phyloP scores from a whole-genome alignment of 441 rosid species.

The Gossypium schwendimanii region DNA sequence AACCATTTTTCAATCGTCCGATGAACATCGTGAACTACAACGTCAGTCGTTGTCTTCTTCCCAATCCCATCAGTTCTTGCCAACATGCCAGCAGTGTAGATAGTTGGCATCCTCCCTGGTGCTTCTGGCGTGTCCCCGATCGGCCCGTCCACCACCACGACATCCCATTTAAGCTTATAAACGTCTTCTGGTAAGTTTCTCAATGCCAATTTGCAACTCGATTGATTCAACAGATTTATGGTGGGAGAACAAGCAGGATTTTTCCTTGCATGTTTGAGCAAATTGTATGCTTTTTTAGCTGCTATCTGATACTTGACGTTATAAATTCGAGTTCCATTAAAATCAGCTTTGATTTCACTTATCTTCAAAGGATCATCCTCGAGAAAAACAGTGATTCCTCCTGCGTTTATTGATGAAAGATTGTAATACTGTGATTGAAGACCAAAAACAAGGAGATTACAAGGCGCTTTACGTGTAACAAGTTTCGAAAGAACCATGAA shows the following conservation, averaged over 20 bases:
- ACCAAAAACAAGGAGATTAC: conserved; percentile 62
- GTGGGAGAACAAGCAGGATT: conserved; percentile 37
- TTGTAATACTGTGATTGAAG: conserved; percentile 35
- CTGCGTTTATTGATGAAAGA: conserved; percentile 39
- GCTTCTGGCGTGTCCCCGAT: conserved; percentile 40
- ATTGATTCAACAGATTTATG: conserved; percentile 17
- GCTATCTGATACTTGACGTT: conserved; percentile 33
- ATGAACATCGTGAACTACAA: conserved; percentile 50
- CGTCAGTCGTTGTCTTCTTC: conserved; percentile 23
- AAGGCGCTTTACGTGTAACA: conserved; percentile 39
- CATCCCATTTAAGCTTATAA: conserved; percentile 44
- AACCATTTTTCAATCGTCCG: conserved; percentile 58
- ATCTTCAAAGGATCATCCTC: conserved; percentile 42
- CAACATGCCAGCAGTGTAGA: conserved; percentile 45
- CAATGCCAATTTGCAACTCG: conserved; percentile 38
- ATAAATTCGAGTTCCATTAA: conserved; percentile 33
- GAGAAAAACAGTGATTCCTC: conserved; percentile 41
- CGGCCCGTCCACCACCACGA: conserved; percentile 60
- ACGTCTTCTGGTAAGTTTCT: conserved; percentile 37
- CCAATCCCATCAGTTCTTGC: conserved; percentile 20
- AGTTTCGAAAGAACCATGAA: conserved; percentile 43
- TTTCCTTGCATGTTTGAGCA: conserved; percentile 48
- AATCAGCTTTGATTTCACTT: conserved; percentile 20
- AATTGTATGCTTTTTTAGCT: conserved; percentile 45
- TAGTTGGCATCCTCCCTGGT: conserved; percentile 56